Evolutionary conservation across 2,329 filamentous ascomycete genomes (phyloP).

Genomic region (Orbilia quercus): DNA sequence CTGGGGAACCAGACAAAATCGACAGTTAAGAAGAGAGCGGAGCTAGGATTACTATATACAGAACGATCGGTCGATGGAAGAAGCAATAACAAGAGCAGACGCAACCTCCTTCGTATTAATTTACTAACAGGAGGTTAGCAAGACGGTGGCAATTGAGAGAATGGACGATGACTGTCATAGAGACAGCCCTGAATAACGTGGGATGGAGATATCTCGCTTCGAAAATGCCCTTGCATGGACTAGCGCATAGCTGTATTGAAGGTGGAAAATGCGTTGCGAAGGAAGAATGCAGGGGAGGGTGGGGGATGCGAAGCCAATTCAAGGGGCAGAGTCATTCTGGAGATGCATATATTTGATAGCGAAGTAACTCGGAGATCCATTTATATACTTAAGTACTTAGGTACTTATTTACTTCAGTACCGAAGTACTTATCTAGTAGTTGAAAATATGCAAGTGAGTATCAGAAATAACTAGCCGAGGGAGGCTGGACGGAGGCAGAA

Average conservation of each 20-base stretch:
- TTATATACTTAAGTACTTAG: slow-evolving; percentile 15
- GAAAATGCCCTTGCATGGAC: slow-evolving; percentile 55
- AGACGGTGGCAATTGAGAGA: slow-evolving; percentile 41
- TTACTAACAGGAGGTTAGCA: slow-evolving; percentile 5
- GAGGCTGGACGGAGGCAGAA: slow-evolving; percentile 1
- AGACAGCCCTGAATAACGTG: slow-evolving; percentile 48
- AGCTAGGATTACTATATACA: slow-evolving; percentile 43
- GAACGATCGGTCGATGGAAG: slow-evolving; percentile 23
- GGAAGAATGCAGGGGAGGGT: slow-evolving; percentile 45
- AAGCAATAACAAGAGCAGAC: neutral
- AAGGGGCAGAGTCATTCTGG: slow-evolving; percentile 30
- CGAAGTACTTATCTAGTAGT: too few relatives aligned
- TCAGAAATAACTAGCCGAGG: neutral
- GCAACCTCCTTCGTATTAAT: slow-evolving; percentile 4
- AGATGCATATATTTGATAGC: slow-evolving; percentile 26
- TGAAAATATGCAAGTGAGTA: too few relatives aligned
- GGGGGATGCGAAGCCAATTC: too few relatives aligned
- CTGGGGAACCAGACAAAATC: slow-evolving; percentile 19
- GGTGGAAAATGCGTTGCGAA: slow-evolving; percentile 52
- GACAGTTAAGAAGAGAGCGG: slow-evolving; percentile 15
- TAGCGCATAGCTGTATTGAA: slow-evolving; percentile 32
- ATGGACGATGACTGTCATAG: slow-evolving; percentile 35
- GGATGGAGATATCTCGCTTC: slow-evolving; percentile 56
- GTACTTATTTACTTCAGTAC: neutral
- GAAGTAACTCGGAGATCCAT: slow-evolving; percentile 22